These are phyloP conservation scores for Trichothecium sympodiale DNA, from an alignment of 2,329 filamentous ascomycete genomes.

Conservation along the genomic window DNA sequence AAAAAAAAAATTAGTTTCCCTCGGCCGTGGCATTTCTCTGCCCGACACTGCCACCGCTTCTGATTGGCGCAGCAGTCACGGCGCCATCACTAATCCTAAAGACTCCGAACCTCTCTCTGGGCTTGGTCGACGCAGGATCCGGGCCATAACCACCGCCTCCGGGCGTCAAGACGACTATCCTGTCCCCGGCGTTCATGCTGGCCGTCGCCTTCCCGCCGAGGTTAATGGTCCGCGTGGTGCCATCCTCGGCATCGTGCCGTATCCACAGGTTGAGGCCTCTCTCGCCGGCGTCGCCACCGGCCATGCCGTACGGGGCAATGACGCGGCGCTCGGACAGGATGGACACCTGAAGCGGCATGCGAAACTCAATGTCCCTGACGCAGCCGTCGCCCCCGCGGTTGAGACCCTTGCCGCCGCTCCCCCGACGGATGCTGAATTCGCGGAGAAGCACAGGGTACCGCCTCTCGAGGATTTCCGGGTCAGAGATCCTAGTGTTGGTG, in stretches of 20 bases:
- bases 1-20: too few relatives aligned
- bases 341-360: constrained; percentile 64
- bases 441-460: constrained; percentile 58
- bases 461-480: constrained; percentile 68
- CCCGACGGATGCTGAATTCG: constrained; percentile 54
- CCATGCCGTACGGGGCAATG: constrained; percentile 63
- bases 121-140: not conserved
- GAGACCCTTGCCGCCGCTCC: constrained; percentile 42
- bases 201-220: constrained; percentile 12
- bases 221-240: constrained; percentile 18
- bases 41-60: not conserved
- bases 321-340: constrained; percentile 71
- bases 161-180: constrained; percentile 14
- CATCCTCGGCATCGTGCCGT: constrained; percentile 14
- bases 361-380: constrained; percentile 70
- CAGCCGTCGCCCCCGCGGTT: constrained; percentile 68
- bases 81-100: constrained; percentile 3
- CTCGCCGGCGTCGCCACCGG: constrained; percentile 57
- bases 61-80: not conserved
- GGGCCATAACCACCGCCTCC: constrained; percentile 15
- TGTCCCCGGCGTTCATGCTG: constrained; percentile 11
- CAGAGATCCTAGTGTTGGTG: constrained; percentile 79
- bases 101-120: not conserved
- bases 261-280: constrained; percentile 64
- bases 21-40: constrained; percentile 1